Evolutionary conservation across 768 basidiomycete species (phyloP).

Genomic region (Pilatotrama ljubarskyi): DNA sequence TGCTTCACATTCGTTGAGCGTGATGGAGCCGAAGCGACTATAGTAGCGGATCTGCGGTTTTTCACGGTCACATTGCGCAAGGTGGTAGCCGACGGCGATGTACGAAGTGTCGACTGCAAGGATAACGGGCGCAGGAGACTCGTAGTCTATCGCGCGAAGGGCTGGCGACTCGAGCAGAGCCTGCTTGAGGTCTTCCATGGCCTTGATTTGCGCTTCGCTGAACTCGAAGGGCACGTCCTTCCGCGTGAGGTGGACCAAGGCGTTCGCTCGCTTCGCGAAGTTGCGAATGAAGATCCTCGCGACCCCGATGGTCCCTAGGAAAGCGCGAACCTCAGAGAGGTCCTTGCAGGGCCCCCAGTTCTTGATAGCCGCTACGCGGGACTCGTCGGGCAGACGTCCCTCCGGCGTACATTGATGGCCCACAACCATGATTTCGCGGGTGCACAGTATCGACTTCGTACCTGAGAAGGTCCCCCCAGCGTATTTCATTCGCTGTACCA

Average conservation of each 20-base stretch:
- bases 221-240: constrained; percentile 26
- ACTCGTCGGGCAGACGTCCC: constrained; percentile 32
- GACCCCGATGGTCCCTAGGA: constrained; percentile 26
- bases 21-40: constrained; percentile 40
- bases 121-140: constrained; percentile 10
- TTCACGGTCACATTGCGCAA: constrained; percentile 27
- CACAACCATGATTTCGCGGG: background rate
- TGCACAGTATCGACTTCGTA: background rate
- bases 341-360: constrained; percentile 24
- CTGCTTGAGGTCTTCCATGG: constrained; percentile 24
- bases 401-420: constrained; percentile 41
- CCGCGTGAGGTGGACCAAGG: constrained; percentile 23
- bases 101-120: constrained; percentile 30
- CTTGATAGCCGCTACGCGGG: constrained; percentile 27
- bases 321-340: constrained; percentile 28
- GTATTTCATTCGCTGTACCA: constrained; percentile 31
- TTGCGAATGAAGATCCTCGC: constrained; percentile 24
- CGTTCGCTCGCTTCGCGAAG: constrained; percentile 19
- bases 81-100: constrained; percentile 28
- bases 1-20: constrained; percentile 32
- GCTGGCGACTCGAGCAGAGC: constrained; percentile 9
- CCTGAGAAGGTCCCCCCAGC: constrained; percentile 28
- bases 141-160: constrained; percentile 25
- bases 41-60: constrained; percentile 23
- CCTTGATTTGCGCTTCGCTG: constrained; percentile 5